Evolutionary conservation across 1,139 yeast species (phyloP).

Genomic region (Arxiozyma heterogenica): DNA sequence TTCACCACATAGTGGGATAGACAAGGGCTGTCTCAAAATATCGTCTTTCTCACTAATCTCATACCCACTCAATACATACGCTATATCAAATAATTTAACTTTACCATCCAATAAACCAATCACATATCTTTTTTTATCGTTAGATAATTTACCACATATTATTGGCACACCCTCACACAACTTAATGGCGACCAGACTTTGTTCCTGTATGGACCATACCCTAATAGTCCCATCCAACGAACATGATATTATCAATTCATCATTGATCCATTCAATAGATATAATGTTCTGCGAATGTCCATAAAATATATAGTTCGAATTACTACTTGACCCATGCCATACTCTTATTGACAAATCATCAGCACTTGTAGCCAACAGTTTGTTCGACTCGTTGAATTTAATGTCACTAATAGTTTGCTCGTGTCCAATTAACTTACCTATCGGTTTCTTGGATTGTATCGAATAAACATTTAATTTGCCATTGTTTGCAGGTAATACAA

Average conservation of each 20-base stretch:
- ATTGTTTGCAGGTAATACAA: slow-evolving; percentile 55
- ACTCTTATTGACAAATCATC: slow-evolving; percentile 66
- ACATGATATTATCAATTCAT: slow-evolving; percentile 34
- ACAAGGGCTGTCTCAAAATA: neutral
- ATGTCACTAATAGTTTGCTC: slow-evolving; percentile 46
- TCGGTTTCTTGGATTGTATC: slow-evolving; percentile 41
- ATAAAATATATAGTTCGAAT: slow-evolving; percentile 34
- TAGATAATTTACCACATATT: slow-evolving; percentile 7
- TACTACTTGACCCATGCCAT: slow-evolving; percentile 60
- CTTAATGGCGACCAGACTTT: slow-evolving; percentile 34
- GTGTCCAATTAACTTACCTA: slow-evolving; percentile 66
- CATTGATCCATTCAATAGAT: slow-evolving; percentile 44
- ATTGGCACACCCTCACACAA: slow-evolving; percentile 40
- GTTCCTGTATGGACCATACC: slow-evolving; percentile 53
- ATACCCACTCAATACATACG: slow-evolving; percentile 5
- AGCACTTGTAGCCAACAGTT: slow-evolving; percentile 60
- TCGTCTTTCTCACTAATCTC: neutral
- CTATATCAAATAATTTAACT: slow-evolving; percentile 21
- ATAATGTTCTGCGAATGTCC: slow-evolving; percentile 54
- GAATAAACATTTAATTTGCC: slow-evolving; percentile 53
- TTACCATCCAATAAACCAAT: slow-evolving; percentile 37
- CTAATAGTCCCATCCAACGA: slow-evolving; percentile 67
- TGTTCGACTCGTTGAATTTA: slow-evolving; percentile 46
- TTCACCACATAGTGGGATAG: slow-evolving; percentile 1
- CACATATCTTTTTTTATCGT: slow-evolving; percentile 22